These are phyloP conservation scores for Geranium incanum DNA, from an alignment of 441 rosid genomes.

Conservation along the genomic window DNA sequence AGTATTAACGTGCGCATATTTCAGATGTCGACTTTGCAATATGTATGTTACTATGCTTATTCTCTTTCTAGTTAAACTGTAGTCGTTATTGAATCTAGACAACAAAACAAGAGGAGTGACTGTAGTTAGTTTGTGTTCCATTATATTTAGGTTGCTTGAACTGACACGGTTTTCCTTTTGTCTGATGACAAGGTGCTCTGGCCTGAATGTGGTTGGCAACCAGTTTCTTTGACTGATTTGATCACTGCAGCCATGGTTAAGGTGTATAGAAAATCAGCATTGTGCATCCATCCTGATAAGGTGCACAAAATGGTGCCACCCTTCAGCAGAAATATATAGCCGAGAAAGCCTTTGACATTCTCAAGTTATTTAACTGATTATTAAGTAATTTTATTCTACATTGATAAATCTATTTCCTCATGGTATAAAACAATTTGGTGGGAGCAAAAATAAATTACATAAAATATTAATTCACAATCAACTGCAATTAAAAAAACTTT, in stretches of 20 bases:
- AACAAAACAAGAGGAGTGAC: no score
- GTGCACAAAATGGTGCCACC: conserved; percentile 97
- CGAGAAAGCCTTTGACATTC: conserved; percentile 88
- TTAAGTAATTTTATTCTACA: no score
- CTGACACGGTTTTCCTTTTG: not conserved
- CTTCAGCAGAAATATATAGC: conserved; percentile 86
- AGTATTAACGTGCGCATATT: conserved; percentile 18
- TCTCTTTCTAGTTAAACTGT: not conserved
- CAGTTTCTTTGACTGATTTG: conserved; percentile 80
- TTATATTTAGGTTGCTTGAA: not conserved
- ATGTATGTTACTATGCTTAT: conserved; percentile 37
- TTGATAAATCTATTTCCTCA: no score
- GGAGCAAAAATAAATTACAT: no score
- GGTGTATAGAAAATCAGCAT: conserved; percentile 73
- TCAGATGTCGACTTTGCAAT: conserved; percentile 89
- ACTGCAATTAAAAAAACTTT: no score
- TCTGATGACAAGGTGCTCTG: conserved; percentile 64
- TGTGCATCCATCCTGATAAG: conserved; percentile 95
- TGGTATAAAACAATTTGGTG: no score
- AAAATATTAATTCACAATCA: no score
- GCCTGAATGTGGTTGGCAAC: conserved; percentile 97
- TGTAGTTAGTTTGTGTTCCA: no score
- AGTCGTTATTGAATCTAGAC: no score
- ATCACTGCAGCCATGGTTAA: conserved; percentile 68
- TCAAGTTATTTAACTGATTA: conserved; percentile 46